Base-by-base conservation (phyloP, 2,329 filamentous ascomycete genomes). In the Hysterium pulicare region DNA sequence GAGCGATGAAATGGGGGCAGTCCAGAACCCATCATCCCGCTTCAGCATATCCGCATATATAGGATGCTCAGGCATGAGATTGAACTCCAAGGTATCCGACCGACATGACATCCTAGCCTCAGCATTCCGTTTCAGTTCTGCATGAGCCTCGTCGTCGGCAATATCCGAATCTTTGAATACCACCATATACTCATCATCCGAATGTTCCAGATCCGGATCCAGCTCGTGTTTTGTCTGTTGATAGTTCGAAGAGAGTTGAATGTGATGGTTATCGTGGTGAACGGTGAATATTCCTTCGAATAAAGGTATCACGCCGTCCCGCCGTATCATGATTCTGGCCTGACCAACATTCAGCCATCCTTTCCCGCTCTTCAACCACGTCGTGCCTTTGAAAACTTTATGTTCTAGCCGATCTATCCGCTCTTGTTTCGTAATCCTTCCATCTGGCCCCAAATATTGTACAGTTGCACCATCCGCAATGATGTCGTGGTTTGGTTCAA, bases 91-190 rank as follows among this genome's bases (percentile, higher is more conserved):
- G n/a, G 70, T 68, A 66, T 97, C 89, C 3, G 89, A 82, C 19
- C 75, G 74, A 64, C 93, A 98, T 4, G 76, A 54, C 58, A 49
- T 74, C 5, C 73, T 68, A 13, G 66, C 66, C 22, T 66, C 60
- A 31, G 61, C 55, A 41, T 72, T 74, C 48, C 87, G 79, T 68
- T 82, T 86, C 54, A 93, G 67, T 49, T 91, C 84, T 17, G 72
- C 68, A 41, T 78, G 77, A 28, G 70, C 66, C n/a, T 59, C 60
- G 45, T 62, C 55, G 15, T 64, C 56, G 32, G 57, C 53, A 58
- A 96, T 81, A 64, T 98, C 93, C 21, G 90, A 95, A 61, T 97
- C 90, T 51, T 90, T 81, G 77, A 88, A 97, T 1, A 96, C 78
- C 26, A 96, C 76, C 90, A 98, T 93, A 60, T 81, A 85, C 47